Base-by-base conservation (phyloP, 148 eudicot genomes). In the Gaultheria prostrata region DNA sequence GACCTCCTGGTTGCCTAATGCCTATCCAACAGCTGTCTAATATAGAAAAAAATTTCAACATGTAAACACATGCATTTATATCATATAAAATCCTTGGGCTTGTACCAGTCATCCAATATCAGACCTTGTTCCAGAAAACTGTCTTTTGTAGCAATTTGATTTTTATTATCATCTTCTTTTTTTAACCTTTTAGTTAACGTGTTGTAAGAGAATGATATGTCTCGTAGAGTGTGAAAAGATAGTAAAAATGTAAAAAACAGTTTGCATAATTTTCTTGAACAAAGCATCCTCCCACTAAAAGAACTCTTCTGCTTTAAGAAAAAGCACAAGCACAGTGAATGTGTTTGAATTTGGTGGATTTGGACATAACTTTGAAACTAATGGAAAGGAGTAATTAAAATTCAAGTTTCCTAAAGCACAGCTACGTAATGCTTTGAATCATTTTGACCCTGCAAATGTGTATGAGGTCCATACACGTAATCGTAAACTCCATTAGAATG, bases 91-190 rank as follows among this genome's bases (percentile, higher is more conserved):
- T 63, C 33, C 26, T 82, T 50, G 51, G 85, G 46, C 24, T 46
- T 28, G 35, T 49, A 83, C 74, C 80, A 76, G 75, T 83, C 80
- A 61, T 61, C 81, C 33, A 63, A n/a, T 56, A 54, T 46, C 15
- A 5, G 6, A 39, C 8, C 45, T 81, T 26, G 32, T n/a, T 24
- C 14, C 4, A 26, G 6, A 39, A 39, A 39, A 39, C 43, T 4
- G 43, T 39, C 43, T 39, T 39, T 0, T 39, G 43, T 39, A 39
- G 43, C 3, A 39, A 39, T 39, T 39, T 39, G 43, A 4, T 6
- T 39, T 39, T 0, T 5, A 39, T 1, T 5, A 6, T 39, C n/a
- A n/a, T n/a, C n/a, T n/a, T n/a, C 6, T 39, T 4, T 39, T 39
- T 39, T 39, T 39, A 6, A 6, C 0, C 4, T 39, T 39, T 39